A percentile compares a stretch with the other conserved stretches of the same genome.
phyloP scores from a whole-genome alignment of 768 basidiomycete genomes.

The Phaeotremella fagi region DNA sequence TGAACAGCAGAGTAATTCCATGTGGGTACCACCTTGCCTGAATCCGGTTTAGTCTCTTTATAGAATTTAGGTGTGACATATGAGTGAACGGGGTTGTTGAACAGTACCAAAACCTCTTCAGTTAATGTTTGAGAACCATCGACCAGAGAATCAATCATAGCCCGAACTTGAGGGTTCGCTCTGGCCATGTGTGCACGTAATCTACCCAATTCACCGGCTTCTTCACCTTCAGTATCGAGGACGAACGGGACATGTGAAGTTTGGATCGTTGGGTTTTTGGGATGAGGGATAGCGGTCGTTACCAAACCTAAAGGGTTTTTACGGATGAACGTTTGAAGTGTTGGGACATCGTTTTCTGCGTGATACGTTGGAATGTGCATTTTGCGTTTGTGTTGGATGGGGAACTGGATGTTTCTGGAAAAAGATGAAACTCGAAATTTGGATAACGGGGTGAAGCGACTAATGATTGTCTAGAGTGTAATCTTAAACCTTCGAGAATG shows the following conservation, averaged over 20 bases:
- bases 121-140: conserved; percentile 1
- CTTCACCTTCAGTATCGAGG: conserved; percentile 10
- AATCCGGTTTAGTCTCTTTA: conserved; percentile 39
- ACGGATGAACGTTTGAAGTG: conserved; percentile 47
- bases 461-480: no score
- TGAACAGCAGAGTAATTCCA: conserved; percentile 48
- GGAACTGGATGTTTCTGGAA: not conserved
- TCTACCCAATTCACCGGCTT: conserved; percentile 8
- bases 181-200: conserved; percentile 45
- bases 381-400: not conserved
- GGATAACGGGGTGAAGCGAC: no score
- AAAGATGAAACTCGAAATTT: not conserved
- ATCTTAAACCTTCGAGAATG: no score
- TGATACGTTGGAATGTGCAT: conserved; percentile 52
- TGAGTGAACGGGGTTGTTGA: conserved; percentile 39
- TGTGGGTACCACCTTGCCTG: conserved; percentile 48
- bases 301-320: conserved; percentile 49
- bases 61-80: conserved; percentile 48
- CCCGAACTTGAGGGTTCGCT: conserved; percentile 45
- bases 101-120: conserved; percentile 45
- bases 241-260: conserved; percentile 50
- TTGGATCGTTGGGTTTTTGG: conserved; percentile 40
- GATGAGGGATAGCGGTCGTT: conserved; percentile 47
- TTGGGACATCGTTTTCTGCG: conserved; percentile 47
- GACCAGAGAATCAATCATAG: conserved; percentile 20